Percentiles rank a stretch among this genome's conserved stretches.
Evolutionary conservation across 2,329 filamentous ascomycete genomes (phyloP).

Genomic region (Xylariomycetidae sp.): DNA sequence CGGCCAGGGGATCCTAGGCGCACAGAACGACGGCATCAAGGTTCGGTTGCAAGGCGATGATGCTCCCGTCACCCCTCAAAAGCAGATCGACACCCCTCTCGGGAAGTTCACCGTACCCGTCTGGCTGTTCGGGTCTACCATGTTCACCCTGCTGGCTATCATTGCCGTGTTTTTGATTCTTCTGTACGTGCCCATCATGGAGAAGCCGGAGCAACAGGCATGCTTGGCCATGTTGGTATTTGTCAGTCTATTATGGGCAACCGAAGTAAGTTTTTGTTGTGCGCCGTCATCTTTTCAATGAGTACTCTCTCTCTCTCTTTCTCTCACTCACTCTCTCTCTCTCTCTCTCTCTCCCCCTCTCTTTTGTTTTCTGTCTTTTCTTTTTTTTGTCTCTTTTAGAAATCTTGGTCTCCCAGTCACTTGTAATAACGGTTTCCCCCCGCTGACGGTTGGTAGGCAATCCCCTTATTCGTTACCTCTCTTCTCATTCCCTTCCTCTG

Average conservation of each 20-base stretch:
- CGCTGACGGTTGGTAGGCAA: conserved; percentile 53
- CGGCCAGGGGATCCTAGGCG: conserved; percentile 77
- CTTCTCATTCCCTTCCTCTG: conserved; percentile 90
- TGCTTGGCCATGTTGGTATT: conserved; percentile 91
- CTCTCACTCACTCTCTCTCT: too few relatives aligned
- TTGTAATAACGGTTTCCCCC: not conserved
- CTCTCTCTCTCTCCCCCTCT: too few relatives aligned
- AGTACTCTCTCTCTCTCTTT: too few relatives aligned
- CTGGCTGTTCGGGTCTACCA: conserved; percentile 80
- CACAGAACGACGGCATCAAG: conserved; percentile 61
- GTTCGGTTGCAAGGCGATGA: conserved; percentile 83
- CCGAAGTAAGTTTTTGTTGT: conserved; percentile 69
- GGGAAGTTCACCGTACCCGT: conserved; percentile 70
- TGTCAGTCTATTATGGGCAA: conserved; percentile 93
- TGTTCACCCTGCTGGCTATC: conserved; percentile 69
- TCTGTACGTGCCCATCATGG: conserved; percentile 75
- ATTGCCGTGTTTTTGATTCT: conserved; percentile 70
- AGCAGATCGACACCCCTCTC: conserved; percentile 72
- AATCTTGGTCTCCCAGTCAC: too few relatives aligned
- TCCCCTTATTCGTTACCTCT: conserved; percentile 94
- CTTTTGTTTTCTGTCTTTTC: too few relatives aligned
- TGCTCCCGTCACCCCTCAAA: conserved; percentile 54
- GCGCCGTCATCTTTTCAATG: too few relatives aligned
- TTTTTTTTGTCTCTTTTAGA: too few relatives aligned
- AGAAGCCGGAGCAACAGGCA: conserved; percentile 87